Evolutionary conservation across 768 basidiomycete genomes (phyloP), one percentile per base, ranked within the genome.

Genomic region (Pleurotus cornucopiae): DNA sequence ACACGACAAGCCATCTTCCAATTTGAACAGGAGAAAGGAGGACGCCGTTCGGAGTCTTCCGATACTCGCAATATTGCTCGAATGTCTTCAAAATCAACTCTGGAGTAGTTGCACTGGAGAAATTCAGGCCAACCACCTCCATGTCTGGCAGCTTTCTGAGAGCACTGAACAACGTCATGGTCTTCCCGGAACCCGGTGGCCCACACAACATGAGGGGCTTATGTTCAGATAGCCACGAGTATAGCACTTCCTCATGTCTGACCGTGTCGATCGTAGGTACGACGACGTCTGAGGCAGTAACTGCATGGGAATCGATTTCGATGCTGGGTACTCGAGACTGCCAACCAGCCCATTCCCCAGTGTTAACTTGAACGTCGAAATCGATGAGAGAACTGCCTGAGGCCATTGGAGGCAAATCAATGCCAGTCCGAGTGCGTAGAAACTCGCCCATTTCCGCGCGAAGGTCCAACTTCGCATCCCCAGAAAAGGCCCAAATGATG

Each of bases 111-210:
- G 97, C 97, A 68, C 94, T 97, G 30, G 97, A 99, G 72, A 99
- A 99, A 73, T 99, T 99, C 63, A 99, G 85, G 46, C 97, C 97
- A 62, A 98, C 95, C 45, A 98, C 94, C 66, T 99, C 97, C 88
- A 99, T 94, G 71, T 98, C 94, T 1, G 97, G 95, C 39, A 98
- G 81, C 70, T 98, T 98, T 56, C 97, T 86, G 26, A 99, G 81
- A 7, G 97, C 97, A 63, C 94, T 97, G 75, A 99, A 98, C 16
- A 99, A 77, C 0, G 97, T 98, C 97, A 99, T 99, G 5, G 97
- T 99, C 76, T 99, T 99, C 20, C 97, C 97, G 18, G 97, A 98
- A 66, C 97, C 97, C n/a, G 97, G 97, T 64, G 97, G 97, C 46
- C 97, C 97, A 67, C 95, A 99, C 21, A 99, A 82, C 84, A 99